A percentile compares a stretch with the other conserved stretches of the same genome.
Evolutionary conservation across 2,329 filamentous ascomycete genomes (phyloP).

Genomic region (Alternaria gansuensis): DNA sequence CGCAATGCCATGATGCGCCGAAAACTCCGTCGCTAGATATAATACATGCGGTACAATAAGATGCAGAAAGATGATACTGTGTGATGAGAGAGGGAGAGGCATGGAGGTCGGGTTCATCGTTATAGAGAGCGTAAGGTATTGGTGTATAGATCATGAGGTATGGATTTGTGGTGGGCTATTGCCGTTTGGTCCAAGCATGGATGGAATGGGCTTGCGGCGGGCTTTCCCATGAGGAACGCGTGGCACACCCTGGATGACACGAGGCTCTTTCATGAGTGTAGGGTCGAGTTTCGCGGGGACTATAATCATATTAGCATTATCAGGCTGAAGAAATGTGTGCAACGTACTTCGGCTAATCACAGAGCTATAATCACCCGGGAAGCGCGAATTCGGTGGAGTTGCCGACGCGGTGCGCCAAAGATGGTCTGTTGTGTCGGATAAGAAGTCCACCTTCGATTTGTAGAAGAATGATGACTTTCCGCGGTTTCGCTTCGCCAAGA

Average conservation of each 20-base stretch:
- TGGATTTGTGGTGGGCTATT: conserved; percentile 34
- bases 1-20: conserved; percentile 27
- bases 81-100: conserved; percentile 24
- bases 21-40: conserved; percentile 48
- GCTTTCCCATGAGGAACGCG: conserved; percentile 62
- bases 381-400: conserved; percentile 63
- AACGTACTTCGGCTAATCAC: conserved; percentile 60
- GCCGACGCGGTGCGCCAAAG: conserved; percentile 76
- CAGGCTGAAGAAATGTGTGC: background rate
- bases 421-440: conserved; percentile 78
- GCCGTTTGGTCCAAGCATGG: conserved; percentile 50
- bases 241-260: conserved; percentile 88
- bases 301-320: conserved; percentile 58
- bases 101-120: conserved; percentile 32
- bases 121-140: conserved; percentile 23
- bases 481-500: conserved; percentile 77
- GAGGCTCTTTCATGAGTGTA: conserved; percentile 88
- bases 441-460: conserved; percentile 67
- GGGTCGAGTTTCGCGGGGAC: conserved; percentile 86
- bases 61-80: conserved; percentile 16
- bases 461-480: conserved; percentile 72
- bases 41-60: conserved; percentile 37
- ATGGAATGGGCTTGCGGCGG: conserved; percentile 60
- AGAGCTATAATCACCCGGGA: conserved; percentile 64
- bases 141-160: conserved; percentile 36